Percentiles rank a stretch among this genome's conserved stretches.
These are phyloP conservation scores for Trametes versicolor DNA, from an alignment of 1,284 basidiomycete genomes.

Conservation along the genomic window DNA sequence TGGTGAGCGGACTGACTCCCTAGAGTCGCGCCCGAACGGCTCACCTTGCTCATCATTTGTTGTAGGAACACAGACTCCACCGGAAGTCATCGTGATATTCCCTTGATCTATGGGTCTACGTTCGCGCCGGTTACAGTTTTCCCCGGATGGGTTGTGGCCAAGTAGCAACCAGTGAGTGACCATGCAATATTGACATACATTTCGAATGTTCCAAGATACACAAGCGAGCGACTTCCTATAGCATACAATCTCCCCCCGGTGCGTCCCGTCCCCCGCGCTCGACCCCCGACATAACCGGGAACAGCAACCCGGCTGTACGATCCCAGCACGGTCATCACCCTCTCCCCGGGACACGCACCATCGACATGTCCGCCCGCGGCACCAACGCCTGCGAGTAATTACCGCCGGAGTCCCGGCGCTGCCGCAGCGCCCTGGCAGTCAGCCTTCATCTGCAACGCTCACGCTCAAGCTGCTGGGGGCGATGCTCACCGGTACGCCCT, in stretches of 20 bases:
- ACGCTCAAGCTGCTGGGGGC: background rate
- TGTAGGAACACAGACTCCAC: too few relatives aligned
- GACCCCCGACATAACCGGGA: background rate
- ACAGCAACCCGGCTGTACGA: too few relatives aligned
- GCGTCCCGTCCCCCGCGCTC: too few relatives aligned
- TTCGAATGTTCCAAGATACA: background rate
- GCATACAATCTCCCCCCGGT: background rate
- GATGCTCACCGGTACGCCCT: slow-evolving; percentile 8
- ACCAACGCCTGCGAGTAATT: background rate
- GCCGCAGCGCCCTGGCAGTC: background rate
- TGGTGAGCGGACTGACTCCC: too few relatives aligned
- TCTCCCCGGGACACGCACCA: slow-evolving; percentile 12
- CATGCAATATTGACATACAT: too few relatives aligned
- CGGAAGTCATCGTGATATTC: too few relatives aligned
- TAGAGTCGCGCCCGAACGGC: too few relatives aligned
- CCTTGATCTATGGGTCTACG: too few relatives aligned
- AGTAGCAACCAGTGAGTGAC: too few relatives aligned
- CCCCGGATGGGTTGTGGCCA: too few relatives aligned
- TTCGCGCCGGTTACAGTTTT: too few relatives aligned
- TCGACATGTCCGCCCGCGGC: background rate
- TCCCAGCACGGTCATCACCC: background rate
- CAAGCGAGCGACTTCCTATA: background rate
- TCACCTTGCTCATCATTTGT: too few relatives aligned
- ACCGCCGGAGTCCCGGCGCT: background rate
- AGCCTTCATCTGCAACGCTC: background rate